These are phyloP conservation scores for Penicillium manginii DNA, from an alignment of 495 filamentous ascomycete species.

Conservation along the genomic window DNA sequence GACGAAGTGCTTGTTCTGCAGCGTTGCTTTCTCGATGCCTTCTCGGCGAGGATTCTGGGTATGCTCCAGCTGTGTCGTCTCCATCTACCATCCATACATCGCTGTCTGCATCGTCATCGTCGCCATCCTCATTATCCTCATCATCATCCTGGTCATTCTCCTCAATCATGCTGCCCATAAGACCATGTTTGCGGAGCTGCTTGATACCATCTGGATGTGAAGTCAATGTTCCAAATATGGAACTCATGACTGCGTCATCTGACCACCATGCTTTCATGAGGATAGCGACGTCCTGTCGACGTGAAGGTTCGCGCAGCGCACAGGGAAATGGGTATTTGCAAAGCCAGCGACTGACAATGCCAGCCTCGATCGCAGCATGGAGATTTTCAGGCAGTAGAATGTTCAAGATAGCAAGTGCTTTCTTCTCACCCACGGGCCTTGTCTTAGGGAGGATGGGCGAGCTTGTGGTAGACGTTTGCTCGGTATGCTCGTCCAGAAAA, in stretches of 20 bases:
- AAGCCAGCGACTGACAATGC: conserved; percentile 53
- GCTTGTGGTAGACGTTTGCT: conserved; percentile 39
- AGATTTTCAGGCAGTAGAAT: conserved; percentile 44
- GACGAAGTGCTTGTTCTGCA: conserved; percentile 53
- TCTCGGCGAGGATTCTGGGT: conserved; percentile 31
- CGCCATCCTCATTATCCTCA: conserved; percentile 42
- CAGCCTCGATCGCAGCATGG: conserved; percentile 44
- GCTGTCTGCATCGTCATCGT: conserved; percentile 51
- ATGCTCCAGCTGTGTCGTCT: conserved; percentile 46
- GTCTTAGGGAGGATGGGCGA: conserved; percentile 51
- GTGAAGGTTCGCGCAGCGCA: conserved; percentile 36
- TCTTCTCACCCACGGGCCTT: conserved; percentile 47
- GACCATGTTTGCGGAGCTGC: conserved; percentile 48
- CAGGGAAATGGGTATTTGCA: conserved; percentile 55
- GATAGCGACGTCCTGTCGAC: conserved; percentile 44
- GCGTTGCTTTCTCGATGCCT: conserved; percentile 47
- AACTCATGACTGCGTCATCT: conserved; percentile 50
- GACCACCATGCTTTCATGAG: conserved; percentile 53
- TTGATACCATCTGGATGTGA: conserved; percentile 38
- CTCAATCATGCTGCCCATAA: conserved; percentile 49
- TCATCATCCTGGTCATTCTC: conserved; percentile 52
- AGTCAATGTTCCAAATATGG: conserved; percentile 42
- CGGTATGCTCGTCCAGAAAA: conserved; percentile 47
- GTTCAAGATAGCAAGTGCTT: conserved; percentile 44
- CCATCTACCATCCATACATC: conserved; percentile 58